Evolutionary conservation across 495 filamentous ascomycete genomes (phyloP), one percentile per base, ranked within the genome.

Genomic region (Aspergillus cavernicola): DNA sequence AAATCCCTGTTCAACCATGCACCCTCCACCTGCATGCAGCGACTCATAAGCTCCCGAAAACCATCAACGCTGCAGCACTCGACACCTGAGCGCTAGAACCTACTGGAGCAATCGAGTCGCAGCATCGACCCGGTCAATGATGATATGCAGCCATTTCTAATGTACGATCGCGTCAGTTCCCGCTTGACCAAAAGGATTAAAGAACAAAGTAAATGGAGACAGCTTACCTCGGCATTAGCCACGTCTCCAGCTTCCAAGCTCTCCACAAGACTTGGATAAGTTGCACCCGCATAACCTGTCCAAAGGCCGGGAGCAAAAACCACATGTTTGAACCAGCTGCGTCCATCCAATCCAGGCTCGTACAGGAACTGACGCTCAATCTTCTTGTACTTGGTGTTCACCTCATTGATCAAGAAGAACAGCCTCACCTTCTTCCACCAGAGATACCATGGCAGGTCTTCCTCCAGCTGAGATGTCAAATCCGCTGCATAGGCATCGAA

Each of bases 271-370:
- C 82, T 80, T 3, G 83, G 83, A 58, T 80, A 86, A 10, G 81
- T 85, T 29, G 80, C 87, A 2, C 90, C 90, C 0, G 89, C 73
- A 68, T 96, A 96, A 6, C 90, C 90, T 0, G 89, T 95, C 90
- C 90, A 96, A 35, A 90, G 60, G 1, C 90, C 84, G n/a, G 84
- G 82, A 6, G 83, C 84, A 65, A 85, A 86, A 22, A 86, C 82
- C n/a, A 85, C 78, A 50, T 85, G 83, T 64, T 86, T 86, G 69
- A 80, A 86, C 82, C 83, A 85, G 32, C 57, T 65, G 42, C 83
- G 71, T 5, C 77, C 76, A 55, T 85, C 83, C 29, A 86, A 64
- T 15, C 83, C 83, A 1, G 69, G 62, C 38, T 70, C 53, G 55
- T 85, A 79, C 55, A 86, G 55, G 64, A 86, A 86, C n/a, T 78